phyloP scores from a whole-genome alignment of 169 alveolate species.

The Theileria parva region DNA sequence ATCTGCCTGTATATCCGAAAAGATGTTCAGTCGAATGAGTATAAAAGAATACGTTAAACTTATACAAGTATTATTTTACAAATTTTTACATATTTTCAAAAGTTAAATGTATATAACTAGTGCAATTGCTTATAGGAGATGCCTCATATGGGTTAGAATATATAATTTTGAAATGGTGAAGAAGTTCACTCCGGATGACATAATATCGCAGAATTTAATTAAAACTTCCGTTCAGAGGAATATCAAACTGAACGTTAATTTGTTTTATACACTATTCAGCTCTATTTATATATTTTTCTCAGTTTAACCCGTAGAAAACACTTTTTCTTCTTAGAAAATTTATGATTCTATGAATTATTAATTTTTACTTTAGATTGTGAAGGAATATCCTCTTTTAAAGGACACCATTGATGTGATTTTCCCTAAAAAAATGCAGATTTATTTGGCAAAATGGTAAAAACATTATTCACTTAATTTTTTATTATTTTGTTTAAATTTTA shows the following conservation, averaged over 20 bases:
- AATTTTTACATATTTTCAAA: neutral
- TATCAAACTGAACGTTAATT: conserved; percentile 76
- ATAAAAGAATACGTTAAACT: conserved; percentile 20
- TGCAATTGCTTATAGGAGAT: conserved; percentile 16
- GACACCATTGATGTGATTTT: conserved; percentile 83
- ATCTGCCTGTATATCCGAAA: conserved; percentile 5
- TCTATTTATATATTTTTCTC: neutral
- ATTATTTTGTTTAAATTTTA: neutral
- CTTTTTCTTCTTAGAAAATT: neutral
- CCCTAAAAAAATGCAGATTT: conserved; percentile 85
- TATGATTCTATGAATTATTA: neutral
- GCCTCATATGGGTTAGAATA: conserved; percentile 33
- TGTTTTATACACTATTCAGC: neutral
- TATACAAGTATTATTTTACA: conserved; percentile 18
- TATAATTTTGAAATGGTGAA: conserved; percentile 44
- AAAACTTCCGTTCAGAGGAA: conserved; percentile 86
- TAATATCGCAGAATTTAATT: conserved; percentile 81
- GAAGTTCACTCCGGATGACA: conserved; percentile 73
- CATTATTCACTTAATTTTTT: neutral
- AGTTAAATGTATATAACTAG: neutral
- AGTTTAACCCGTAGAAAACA: neutral
- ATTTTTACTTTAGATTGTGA: conserved; percentile 33
- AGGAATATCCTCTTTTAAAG: conserved; percentile 47
- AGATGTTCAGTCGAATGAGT: conserved; percentile 10
- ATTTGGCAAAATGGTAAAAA: conserved; percentile 81